Evolutionary conservation across 768 basidiomycete species (phyloP), one percentile per base, ranked within the genome.

Genomic region (Ramaria rubella): DNA sequence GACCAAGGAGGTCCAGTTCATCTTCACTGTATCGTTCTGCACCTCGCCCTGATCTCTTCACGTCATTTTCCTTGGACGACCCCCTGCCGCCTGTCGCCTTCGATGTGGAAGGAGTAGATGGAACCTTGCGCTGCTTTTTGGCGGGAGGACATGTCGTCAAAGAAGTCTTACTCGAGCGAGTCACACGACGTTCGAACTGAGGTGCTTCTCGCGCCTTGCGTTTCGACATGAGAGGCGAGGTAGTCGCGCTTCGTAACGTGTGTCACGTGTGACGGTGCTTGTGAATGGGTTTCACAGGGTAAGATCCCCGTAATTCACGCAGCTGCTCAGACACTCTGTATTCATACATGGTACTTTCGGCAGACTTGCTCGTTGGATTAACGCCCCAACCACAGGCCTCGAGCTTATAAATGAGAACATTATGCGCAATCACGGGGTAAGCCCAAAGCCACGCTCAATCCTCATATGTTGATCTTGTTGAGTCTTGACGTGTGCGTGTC

Each of bases 351-450:
- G 24, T 30, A 21, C 19, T 38, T 26, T 30, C 31, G 52, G 24
- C 61, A 90, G 88, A 45, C 72, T 91, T 52, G 89, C 86, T 42
- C 79, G 89, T 61, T 90, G 87, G 89, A 78, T 84, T 27, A 89
- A 90, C 69, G 85, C 88, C n/a, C 88, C 89, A 3, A 76, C 82
- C 11, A 77, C 80, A 53, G 86, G 87, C 27, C 69, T 90, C 21
- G 78, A 83, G 50, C 76, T 85, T 49, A 83, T 90, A 33, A 71
- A 75, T 59, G 79, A 86, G 43, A 90, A 90, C 61, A 83, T 91
- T 44, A 58, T 74, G 2, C 72, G 76, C 34, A 90, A 90, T 61
- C 87, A 90, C 67, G 82, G 85, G 67, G 87, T 72, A 62, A 60
- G 77, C 69, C 30, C 31, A 31, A 42, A 53, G n/a, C n/a, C n/a